These are phyloP conservation scores for Hibiscus tridactylites DNA, from an alignment of 345 rosid genomes.

Conservation along the genomic window DNA sequence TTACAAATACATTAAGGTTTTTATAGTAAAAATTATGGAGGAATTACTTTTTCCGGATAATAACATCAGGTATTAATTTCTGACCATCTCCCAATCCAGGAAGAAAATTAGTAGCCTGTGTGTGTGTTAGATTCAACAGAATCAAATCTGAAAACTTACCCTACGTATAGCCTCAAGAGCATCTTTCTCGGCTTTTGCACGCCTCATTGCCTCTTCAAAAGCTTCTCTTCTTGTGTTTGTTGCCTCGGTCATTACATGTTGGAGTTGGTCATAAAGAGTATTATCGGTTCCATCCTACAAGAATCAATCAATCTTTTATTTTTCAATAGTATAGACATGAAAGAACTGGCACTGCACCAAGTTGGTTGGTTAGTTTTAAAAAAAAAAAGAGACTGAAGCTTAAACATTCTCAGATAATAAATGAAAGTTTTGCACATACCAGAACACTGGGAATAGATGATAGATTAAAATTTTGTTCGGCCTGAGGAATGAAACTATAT, in stretches of 20 bases:
- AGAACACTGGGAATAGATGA: constrained; percentile 43
- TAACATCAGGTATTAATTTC: background rate
- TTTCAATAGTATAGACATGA: constrained; percentile 8
- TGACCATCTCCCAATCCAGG: background rate
- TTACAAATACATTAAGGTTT: no score
- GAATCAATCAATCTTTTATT: constrained; percentile 19
- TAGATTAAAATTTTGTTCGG: constrained; percentile 21
- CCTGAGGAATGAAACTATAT: constrained; percentile 9
- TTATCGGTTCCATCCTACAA: constrained; percentile 59
- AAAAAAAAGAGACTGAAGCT: background rate
- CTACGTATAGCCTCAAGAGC: constrained; percentile 57
- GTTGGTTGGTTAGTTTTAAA: background rate
- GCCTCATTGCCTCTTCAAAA: constrained; percentile 48
- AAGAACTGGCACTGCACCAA: constrained; percentile 3
- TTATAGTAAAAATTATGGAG: background rate
- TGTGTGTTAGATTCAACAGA: background rate
- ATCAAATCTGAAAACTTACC: constrained; percentile 30
- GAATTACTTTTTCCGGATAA: background rate
- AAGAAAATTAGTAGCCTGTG: background rate
- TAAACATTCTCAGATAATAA: background rate
- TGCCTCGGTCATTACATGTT: constrained; percentile 49
- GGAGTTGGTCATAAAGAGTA: constrained; percentile 40
- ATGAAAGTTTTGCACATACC: constrained; percentile 39
- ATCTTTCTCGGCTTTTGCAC: constrained; percentile 60
- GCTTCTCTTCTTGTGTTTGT: constrained; percentile 54